A percentile compares a stretch with the other conserved stretches of the same genome.
phyloP scores from a whole-genome alignment of 163 green algal genomes.

The Scenedesmus sp. region DNA sequence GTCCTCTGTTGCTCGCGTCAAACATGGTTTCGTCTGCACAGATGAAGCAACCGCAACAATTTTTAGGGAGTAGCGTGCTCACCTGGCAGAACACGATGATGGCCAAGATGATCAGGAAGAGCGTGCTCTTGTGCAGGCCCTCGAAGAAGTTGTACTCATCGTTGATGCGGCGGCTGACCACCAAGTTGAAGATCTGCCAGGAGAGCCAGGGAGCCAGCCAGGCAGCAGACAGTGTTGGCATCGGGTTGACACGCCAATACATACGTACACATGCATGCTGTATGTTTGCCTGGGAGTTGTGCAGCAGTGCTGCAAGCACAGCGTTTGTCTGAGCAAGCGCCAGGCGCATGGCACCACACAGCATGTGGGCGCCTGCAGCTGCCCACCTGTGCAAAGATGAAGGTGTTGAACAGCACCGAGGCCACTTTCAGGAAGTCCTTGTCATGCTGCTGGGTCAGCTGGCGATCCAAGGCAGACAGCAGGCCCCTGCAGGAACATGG shows the following conservation, averaged over 20 bases:
- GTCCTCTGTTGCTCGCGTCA: too few species aligned
- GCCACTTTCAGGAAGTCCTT: slow-evolving; percentile 73
- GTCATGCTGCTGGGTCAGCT: slow-evolving; percentile 32
- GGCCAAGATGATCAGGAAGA: slow-evolving; percentile 84
- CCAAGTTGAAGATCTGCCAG: slow-evolving; percentile 90
- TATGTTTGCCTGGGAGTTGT: too few species aligned
- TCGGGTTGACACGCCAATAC: background rate
- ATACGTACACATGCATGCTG: background rate
- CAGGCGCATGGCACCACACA: background rate
- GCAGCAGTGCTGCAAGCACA: background rate
- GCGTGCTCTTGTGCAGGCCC: slow-evolving; percentile 64
- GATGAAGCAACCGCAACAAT: background rate
- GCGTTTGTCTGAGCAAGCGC: background rate
- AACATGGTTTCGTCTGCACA: too few species aligned
- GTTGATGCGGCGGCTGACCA: slow-evolving; percentile 92
- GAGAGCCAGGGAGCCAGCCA: background rate
- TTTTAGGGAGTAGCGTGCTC: too few species aligned
- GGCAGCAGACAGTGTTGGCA: background rate
- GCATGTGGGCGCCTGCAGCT: background rate
- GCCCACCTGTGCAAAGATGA: slow-evolving; percentile 92
- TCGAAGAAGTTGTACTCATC: slow-evolving; percentile 95
- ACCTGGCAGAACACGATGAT: slow-evolving; percentile 84
- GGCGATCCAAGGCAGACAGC: background rate
- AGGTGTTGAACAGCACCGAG: slow-evolving; percentile 98
- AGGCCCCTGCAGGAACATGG: slow-evolving; percentile 12